Conservation (phyloP, 1,284 basidiomycete genomes). For the Porogramme epimiltina region DNA sequence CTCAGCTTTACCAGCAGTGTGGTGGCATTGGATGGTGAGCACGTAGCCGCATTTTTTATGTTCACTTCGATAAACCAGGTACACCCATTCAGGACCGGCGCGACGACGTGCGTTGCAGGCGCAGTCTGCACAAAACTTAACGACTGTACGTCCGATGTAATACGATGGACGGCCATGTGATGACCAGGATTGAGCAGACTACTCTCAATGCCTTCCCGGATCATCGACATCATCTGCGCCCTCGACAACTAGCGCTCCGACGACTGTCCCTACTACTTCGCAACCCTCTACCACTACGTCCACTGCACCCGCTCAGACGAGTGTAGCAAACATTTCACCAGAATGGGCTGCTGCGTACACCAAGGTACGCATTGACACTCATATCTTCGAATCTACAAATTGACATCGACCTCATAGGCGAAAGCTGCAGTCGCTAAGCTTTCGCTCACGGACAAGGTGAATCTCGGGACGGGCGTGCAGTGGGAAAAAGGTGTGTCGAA, state of each 20-base stretch:
- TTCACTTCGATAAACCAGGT: background rate
- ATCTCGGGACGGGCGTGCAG: slow-evolving; percentile 52
- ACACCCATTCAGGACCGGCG: slow-evolving; percentile 39
- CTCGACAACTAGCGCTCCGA: slow-evolving; percentile 40
- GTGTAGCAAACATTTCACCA: slow-evolving; percentile 47
- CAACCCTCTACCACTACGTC: slow-evolving; percentile 56
- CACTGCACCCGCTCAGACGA: slow-evolving; percentile 20
- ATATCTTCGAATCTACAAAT: background rate
- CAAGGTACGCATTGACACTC: slow-evolving; percentile 39
- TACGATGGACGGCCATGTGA: background rate
- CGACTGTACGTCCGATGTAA: slow-evolving; percentile 35
- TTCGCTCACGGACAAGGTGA: slow-evolving; percentile 55
- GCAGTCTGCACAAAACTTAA: slow-evolving; percentile 43
- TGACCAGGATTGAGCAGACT: slow-evolving; percentile 35
- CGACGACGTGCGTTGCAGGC: slow-evolving; percentile 45
- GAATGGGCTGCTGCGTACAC: slow-evolving; percentile 56
- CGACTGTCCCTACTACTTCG: slow-evolving; percentile 45
- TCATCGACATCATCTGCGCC: slow-evolving; percentile 26
- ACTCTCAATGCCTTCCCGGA: slow-evolving; percentile 49
- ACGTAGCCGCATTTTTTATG: too few relatives aligned
- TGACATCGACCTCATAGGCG: slow-evolving; percentile 35
- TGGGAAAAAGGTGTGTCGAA: slow-evolving; percentile 19
- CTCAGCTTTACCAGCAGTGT: slow-evolving; percentile 44
- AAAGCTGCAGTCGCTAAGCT: slow-evolving; percentile 48
- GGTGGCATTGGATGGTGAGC: slow-evolving; percentile 52